Conservation (phyloP, 202 grass and related monocot species). For the Musa balbisiana region DNA sequence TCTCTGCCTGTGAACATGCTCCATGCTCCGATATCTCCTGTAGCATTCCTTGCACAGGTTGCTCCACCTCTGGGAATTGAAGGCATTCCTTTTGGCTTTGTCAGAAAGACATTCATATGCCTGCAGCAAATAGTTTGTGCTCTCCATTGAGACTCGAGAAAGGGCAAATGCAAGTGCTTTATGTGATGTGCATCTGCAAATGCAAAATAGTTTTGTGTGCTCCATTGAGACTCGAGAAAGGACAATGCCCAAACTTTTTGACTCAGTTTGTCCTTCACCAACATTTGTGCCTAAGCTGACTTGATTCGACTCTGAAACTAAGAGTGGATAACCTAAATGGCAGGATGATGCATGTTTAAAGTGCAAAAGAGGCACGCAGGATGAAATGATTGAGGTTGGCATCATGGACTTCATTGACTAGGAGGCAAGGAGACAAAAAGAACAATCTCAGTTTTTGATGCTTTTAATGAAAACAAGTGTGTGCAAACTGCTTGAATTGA, state of each 20-base stretch:
- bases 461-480: neutral
- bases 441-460: neutral
- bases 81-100: slow-evolving; percentile 48
- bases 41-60: slow-evolving; percentile 65
- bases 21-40: neutral
- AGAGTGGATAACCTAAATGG: no score
- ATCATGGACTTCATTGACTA: neutral
- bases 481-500: no score
- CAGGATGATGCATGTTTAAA: neutral
- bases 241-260: no score
- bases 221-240: no score
- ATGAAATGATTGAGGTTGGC: neutral
- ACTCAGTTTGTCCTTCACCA: no score
- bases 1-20: neutral
- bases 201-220: no score
- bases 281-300: neutral
- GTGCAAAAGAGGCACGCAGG: neutral
- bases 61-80: slow-evolving; percentile 34
- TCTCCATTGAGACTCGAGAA: no score
- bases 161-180: no score
- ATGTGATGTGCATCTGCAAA: no score
- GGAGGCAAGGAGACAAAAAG: neutral
- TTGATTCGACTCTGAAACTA: neutral
- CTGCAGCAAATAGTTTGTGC: slow-evolving; percentile 30
- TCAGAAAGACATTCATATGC: slow-evolving; percentile 72